These are phyloP conservation scores for Lasiosphaeris hirsuta DNA, from an alignment of 495 filamentous ascomycete genomes.

Conservation along the genomic window DNA sequence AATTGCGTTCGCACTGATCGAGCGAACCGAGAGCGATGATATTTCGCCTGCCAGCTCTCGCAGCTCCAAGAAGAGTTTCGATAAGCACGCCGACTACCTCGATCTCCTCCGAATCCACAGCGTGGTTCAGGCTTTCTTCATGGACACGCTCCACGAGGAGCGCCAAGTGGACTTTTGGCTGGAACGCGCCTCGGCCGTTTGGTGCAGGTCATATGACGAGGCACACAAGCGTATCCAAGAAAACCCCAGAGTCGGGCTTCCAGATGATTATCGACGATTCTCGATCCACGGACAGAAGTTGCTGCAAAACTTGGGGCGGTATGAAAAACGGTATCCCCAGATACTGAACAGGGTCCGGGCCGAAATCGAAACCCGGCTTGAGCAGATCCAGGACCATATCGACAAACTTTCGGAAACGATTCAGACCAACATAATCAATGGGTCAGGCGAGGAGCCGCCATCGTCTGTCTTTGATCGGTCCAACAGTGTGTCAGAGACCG, in stretches of 20 bases:
- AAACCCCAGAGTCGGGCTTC: constrained; percentile 54
- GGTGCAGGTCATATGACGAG: constrained; percentile 60
- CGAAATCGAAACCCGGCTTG: constrained; percentile 47
- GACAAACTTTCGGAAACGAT: constrained; percentile 51
- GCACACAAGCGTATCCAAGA: constrained; percentile 58
- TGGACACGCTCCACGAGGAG: constrained; percentile 61
- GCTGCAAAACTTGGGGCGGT: constrained; percentile 43
- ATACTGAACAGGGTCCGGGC: constrained; percentile 38
- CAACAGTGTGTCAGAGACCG: constrained; percentile 59
- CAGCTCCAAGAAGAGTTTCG: constrained; percentile 47
- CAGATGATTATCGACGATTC: constrained; percentile 69
- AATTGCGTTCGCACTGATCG: constrained; percentile 68
- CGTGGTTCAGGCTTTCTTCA: constrained; percentile 76
- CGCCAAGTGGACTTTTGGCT: constrained; percentile 61
- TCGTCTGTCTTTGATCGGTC: constrained; percentile 71
- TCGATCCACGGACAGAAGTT: constrained; percentile 64
- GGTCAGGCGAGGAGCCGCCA: constrained; percentile 44
- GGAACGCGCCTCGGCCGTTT: constrained; percentile 55
- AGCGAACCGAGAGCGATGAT: constrained; percentile 55
- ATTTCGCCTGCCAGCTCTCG: constrained; percentile 37
- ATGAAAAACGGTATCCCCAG: constrained; percentile 38
- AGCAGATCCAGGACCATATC: constrained; percentile 56
- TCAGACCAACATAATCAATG: constrained; percentile 35
- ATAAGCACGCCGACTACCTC: constrained; percentile 54
- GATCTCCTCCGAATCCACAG: constrained; percentile 74